These are phyloP conservation scores for Puccinia triticina DNA, from an alignment of 1,284 basidiomycete species.

Conservation along the genomic window DNA sequence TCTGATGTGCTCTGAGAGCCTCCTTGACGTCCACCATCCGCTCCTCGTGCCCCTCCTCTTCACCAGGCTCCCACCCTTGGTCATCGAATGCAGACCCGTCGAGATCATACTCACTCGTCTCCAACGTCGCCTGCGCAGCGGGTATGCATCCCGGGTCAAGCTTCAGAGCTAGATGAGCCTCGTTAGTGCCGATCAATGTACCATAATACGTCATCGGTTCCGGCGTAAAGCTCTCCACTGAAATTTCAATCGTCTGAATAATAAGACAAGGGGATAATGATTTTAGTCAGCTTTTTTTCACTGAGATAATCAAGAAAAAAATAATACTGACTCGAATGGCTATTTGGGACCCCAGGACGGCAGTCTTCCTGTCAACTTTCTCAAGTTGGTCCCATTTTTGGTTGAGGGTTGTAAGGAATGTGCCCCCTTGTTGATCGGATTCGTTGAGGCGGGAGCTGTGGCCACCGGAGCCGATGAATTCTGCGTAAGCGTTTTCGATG, in stretches of 20 bases:
- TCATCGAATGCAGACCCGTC: background rate
- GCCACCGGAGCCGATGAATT: constrained; percentile 41
- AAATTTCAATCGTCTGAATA: constrained; percentile 31
- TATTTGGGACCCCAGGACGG: constrained; percentile 16
- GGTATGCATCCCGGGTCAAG: constrained; percentile 34
- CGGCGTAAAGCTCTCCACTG: constrained; percentile 35
- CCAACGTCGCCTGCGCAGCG: background rate
- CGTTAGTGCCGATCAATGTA: background rate
- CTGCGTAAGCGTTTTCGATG: constrained; percentile 33
- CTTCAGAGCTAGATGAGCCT: background rate
- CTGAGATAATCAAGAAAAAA: background rate
- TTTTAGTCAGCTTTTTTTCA: background rate
- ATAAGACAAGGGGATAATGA: background rate
- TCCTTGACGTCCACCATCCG: constrained; percentile 6
- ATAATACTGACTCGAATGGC: constrained; percentile 26
- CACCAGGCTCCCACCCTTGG: background rate
- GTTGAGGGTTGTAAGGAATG: background rate
- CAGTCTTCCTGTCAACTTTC: constrained; percentile 3
- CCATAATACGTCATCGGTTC: constrained; percentile 36
- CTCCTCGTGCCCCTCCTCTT: background rate
- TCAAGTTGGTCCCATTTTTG: constrained; percentile 18
- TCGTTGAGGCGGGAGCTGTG: background rate
- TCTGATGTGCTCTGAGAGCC: constrained; percentile 17
- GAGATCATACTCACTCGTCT: background rate
- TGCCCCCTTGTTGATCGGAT: background rate